These are phyloP conservation scores for Grigorovia yakushimaensis DNA, from an alignment of 805 yeast species.

Conservation along the genomic window DNA sequence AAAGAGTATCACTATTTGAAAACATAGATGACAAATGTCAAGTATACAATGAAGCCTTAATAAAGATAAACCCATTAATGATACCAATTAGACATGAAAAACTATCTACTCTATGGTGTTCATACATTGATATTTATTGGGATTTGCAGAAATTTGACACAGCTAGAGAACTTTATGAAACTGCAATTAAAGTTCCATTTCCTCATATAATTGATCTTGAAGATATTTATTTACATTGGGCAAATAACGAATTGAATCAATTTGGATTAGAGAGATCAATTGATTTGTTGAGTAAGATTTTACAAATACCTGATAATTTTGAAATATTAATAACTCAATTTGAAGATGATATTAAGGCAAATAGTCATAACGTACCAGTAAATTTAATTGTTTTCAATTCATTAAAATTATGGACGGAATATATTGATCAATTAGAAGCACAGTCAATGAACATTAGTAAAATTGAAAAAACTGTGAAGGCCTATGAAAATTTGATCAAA, in stretches of 20 bases:
- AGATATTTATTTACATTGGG: slow-evolving; percentile 66
- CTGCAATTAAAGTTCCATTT: slow-evolving; percentile 64
- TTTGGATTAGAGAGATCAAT: slow-evolving; percentile 37
- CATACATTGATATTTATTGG: slow-evolving; percentile 58
- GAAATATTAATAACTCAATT: slow-evolving; percentile 16
- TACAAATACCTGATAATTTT: slow-evolving; percentile 31
- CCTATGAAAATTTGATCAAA: slow-evolving; percentile 46
- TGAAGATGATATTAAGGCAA: not conserved
- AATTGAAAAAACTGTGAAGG: slow-evolving; percentile 25
- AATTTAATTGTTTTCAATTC: slow-evolving; percentile 48
- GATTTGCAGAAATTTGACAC: slow-evolving; percentile 43
- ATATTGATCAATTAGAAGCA: slow-evolving; percentile 57
- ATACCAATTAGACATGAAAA: slow-evolving; percentile 28
- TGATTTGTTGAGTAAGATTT: slow-evolving; percentile 34
- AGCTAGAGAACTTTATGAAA: slow-evolving; percentile 52
- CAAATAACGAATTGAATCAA: slow-evolving; percentile 53
- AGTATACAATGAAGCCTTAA: slow-evolving; percentile 57
- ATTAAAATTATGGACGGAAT: slow-evolving; percentile 59
- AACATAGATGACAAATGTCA: slow-evolving; percentile 31
- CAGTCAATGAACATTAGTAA: slow-evolving; percentile 21
- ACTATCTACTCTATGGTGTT: slow-evolving; percentile 57
- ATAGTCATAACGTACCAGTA: slow-evolving; percentile 12
- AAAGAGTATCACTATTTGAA: slow-evolving; percentile 42
- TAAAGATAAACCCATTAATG: slow-evolving; percentile 51
- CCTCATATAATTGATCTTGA: slow-evolving; percentile 53